Conservation (phyloP, 129 eudicot species). For the Flaveria ramosissima region DNA sequence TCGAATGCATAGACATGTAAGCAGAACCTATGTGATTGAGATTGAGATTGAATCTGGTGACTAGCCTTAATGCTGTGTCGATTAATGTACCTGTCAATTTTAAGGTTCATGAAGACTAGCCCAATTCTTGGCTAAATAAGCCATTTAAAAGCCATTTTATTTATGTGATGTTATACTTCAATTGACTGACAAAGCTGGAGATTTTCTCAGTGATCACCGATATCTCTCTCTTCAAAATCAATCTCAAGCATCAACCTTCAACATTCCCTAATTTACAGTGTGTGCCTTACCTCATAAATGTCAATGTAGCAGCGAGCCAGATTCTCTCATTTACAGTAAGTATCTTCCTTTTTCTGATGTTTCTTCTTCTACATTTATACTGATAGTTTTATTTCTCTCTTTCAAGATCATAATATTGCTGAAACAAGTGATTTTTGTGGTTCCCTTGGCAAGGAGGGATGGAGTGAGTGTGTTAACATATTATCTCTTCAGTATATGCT, state of each 20-base stretch:
- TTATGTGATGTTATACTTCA: too few species aligned
- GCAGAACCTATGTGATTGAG: too few species aligned
- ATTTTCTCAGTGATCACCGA: neutral
- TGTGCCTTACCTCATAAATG: slow-evolving; percentile 17
- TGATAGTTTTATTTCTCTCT: neutral
- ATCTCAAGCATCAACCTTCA: slow-evolving; percentile 8
- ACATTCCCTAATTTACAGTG: slow-evolving; percentile 20
- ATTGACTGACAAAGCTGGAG: too few species aligned
- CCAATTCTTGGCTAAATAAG: too few species aligned
- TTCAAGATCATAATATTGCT: neutral
- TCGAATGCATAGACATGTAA: too few species aligned
- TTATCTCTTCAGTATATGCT: neutral
- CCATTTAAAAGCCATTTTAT: too few species aligned
- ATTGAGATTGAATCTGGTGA: too few species aligned
- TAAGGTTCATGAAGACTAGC: too few species aligned
- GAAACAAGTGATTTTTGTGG: neutral
- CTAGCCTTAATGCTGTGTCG: too few species aligned
- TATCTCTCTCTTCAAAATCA: slow-evolving; percentile 15
- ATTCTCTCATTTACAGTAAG: slow-evolving; percentile 22
- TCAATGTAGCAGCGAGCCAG: slow-evolving; percentile 33
- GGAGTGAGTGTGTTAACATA: neutral
- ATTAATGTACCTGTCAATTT: too few species aligned
- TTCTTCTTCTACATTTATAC: neutral
- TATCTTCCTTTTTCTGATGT: slow-evolving; percentile 13
- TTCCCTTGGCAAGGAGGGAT: too few species aligned